Base-by-base conservation (phyloP, 2,329 filamentous ascomycete species). In the Stylonectria norvegica region DNA sequence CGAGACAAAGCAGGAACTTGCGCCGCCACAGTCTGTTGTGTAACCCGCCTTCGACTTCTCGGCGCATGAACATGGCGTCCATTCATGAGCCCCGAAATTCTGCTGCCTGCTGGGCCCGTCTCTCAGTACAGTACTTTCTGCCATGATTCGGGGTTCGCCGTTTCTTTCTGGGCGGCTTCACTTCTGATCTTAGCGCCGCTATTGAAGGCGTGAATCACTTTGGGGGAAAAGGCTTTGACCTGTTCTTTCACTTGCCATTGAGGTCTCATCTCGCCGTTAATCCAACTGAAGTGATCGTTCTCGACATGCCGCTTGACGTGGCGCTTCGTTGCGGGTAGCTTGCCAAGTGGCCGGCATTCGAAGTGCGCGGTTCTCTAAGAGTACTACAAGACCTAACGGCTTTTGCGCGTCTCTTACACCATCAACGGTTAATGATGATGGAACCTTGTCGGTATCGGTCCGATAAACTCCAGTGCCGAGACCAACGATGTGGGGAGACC, bases 1-100 rank as follows among this genome's bases (percentile, higher is more conserved):
- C n/a, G n/a, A n/a, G n/a, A n/a, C n/a, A n/a, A n/a, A n/a, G n/a
- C n/a, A n/a, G n/a, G n/a, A n/a, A n/a, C n/a, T n/a, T n/a, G n/a
- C n/a, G n/a, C n/a, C n/a, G n/a, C n/a, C n/a, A n/a, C n/a, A n/a
- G n/a, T n/a, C n/a, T n/a, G n/a, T n/a, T n/a, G n/a, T n/a, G 27
- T 14, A 8, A 9, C 37, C 30, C 33, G 4, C 32, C 23, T 19
- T 25, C 22, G n/a, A 18, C 19, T 19, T 27, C 35, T 40, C 36
- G 40, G 34, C 20, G 20, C 36, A 45, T 41, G 22, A 5, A 10
- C 27, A 32, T 19, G 33, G 20, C 40, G 39, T 40, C 57, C 57
- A 57, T 46, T 60, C 52, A 58, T 34, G 27, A 45, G 16, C 18
- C 34, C 36, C 40, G 41, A 45, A 61, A 62, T 59, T 46, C 58